Conservation (phyloP, 495 filamentous ascomycete species). For the Xylaria palmicola region DNA sequence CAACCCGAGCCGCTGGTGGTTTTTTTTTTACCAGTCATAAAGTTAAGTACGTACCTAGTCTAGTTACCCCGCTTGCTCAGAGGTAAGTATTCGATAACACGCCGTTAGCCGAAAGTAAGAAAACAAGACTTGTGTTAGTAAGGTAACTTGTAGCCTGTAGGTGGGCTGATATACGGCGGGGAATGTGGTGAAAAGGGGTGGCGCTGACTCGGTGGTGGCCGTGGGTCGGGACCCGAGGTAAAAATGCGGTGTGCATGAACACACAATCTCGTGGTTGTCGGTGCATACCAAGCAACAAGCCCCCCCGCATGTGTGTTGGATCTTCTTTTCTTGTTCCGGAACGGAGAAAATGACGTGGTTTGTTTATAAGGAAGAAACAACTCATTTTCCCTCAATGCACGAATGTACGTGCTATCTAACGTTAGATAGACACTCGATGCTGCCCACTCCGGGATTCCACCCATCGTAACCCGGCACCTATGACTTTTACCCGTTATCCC, state of each 20-base stretch:
- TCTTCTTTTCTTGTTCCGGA: slow-evolving; percentile 12
- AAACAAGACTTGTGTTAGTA: no score
- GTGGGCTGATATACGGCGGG: neutral
- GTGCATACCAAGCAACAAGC: slow-evolving; percentile 3
- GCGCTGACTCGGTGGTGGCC: neutral
- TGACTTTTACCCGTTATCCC: no score
- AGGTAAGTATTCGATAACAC: no score
- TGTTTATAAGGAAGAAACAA: neutral
- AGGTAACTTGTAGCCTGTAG: neutral
- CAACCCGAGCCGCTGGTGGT: neutral
- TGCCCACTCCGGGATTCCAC: neutral
- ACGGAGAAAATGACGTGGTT: neutral
- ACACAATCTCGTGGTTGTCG: slow-evolving; percentile 20
- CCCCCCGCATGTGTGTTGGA: slow-evolving; percentile 16
- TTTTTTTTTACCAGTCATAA: no score
- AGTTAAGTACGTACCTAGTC: neutral
- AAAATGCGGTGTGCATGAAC: slow-evolving; percentile 20
- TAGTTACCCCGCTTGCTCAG: neutral
- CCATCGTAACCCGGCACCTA: no score
- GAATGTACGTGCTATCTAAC: no score
- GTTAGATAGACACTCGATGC: neutral
- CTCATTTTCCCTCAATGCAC: neutral
- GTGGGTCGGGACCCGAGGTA: no score
- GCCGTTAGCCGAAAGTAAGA: no score
- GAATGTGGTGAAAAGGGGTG: neutral